Base-by-base conservation (phyloP, 202 grass and related monocot genomes). In the Miscanthus sacchariflorus region DNA sequence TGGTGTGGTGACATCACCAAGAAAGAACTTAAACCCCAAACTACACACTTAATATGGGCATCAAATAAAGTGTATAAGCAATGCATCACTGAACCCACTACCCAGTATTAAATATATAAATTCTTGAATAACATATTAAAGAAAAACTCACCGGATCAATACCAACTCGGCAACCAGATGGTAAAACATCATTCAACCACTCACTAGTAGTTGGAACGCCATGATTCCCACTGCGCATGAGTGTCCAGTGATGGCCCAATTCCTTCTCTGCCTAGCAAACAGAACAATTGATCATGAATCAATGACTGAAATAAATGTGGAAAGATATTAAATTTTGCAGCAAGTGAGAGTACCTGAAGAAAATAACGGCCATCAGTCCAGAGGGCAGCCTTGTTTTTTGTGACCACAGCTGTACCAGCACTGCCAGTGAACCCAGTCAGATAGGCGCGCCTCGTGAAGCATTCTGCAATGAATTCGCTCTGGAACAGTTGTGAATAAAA, bases 361-460 rank as follows among this genome's bases (percentile, higher is more conserved):
- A 98, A 98, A 89, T 98, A 98, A 4, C 96, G 92, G 19, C 96
- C 96, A 93, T 98, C 96, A 23, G 96, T 98, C 96, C 96, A 98
- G 23, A 98, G 84, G 75, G 92, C 93, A 46, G 93, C 96, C 66
- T 91, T 94, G 58, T 92, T 84, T 96, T 96, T 98, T 2, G 93
- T 98, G 68, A 98, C 89, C 11, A 98, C 96, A 80, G 93, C 93
- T 68, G 96, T 98, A 83, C 96, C 96, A 87, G 96, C 96, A 90
- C 96, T 98, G 19, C 96, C 96, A 52, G 96, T 98, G 87, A 98
- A 98, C 9, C 90, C 93, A 44, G 96, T 91, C 64, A 98, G 87
- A 79, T 90, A 96, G 75, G 93, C 77, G 63, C 96, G 90, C 71
- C 96, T 93, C 80, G 87, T 87, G 78, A 96, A 98, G 87, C 96